A percentile compares a stretch with the other conserved stretches of the same genome.
Conservation (phyloP, 805 yeast genomes). For the Torulaspora gathmanii region DNA sequence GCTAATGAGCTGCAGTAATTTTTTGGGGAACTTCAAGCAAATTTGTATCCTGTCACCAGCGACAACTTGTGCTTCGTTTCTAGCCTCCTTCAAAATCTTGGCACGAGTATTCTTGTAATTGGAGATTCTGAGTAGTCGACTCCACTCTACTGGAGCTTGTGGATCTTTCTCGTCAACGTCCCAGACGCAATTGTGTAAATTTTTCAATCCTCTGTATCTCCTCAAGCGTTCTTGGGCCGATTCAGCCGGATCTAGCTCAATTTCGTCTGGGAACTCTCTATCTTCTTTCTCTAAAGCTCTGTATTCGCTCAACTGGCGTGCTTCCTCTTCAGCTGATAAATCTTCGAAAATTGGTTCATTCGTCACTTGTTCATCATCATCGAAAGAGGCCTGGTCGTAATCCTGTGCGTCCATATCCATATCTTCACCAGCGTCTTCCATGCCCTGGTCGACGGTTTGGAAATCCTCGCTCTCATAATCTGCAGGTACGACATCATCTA, state of each 20-base stretch:
- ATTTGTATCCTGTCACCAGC: constrained; percentile 66
- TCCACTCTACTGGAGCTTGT: constrained; percentile 74
- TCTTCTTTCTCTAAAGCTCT: constrained; percentile 74
- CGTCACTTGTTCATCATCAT: constrained; percentile 44
- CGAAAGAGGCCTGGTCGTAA: constrained; percentile 39
- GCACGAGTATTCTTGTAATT: constrained; percentile 75
- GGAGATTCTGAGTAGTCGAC: constrained; percentile 63
- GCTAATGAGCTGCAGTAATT: constrained; percentile 42
- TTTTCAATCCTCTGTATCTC: constrained; percentile 84
- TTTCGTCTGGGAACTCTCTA: constrained; percentile 91
- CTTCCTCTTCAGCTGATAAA: constrained; percentile 75
- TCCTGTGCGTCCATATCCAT: constrained; percentile 30
- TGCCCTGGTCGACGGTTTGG: constrained; percentile 33
- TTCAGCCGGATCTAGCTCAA: constrained; percentile 73
- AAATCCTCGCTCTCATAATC: constrained; percentile 37
- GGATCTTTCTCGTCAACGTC: constrained; percentile 78
- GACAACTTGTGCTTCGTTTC: constrained; percentile 41
- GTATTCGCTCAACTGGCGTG: constrained; percentile 64
- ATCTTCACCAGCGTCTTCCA: constrained; percentile 30
- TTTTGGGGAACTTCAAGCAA: constrained; percentile 52
- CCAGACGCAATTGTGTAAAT: constrained; percentile 78
- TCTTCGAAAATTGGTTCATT: constrained; percentile 64
- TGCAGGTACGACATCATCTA: constrained; percentile 49
- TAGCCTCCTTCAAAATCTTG: constrained; percentile 57
- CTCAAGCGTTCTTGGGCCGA: constrained; percentile 69